Base-by-base conservation (phyloP, 2,329 filamentous ascomycete genomes). In the Mycosphaerelloides madeirae region DNA sequence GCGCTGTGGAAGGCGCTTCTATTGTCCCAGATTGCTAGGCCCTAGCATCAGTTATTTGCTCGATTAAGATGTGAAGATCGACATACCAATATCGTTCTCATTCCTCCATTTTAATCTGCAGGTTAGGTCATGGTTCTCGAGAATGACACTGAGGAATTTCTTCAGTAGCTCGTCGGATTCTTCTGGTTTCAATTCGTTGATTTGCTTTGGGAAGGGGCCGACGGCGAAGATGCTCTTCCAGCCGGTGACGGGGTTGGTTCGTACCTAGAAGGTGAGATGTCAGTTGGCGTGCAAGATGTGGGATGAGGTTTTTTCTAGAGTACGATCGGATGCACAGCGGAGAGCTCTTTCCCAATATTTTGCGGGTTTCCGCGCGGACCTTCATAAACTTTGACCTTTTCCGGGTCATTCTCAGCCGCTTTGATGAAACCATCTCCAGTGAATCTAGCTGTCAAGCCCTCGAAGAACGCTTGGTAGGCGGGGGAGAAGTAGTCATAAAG, bases 1-100 rank as follows among this genome's bases (percentile, higher is more conserved):
- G 79, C 80, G 29, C 74, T 75, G 52, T 81, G 79, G 61, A 77
- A 80, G 1, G 67, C 73, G 40, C 73, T 75, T 3, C 78, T 65
- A 48, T 84, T 85, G 57, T 85, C 81, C 81, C 81, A 85, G 52
- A 85, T 81, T 66, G 68, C 56, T 43, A 3, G 15, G 3, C 20
- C 25, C 13, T 7, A 32, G 31, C 6, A n/a, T 32, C 31, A 32
- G 13, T n/a, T 6, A n/a, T 16, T 6, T 32, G 6, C 31, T 5
- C 6, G 13, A 5, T 5, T n/a, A 32, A 32, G 15, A 32, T 6
- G 31, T 6, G 31, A 32, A 32, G 13, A 6, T 7, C 1, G 19
- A 41, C 65, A 57, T 51, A 69, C 68, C 58, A 56, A 74, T 63
- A 55, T 74, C 72, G 49, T 77, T 73, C 48, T 60, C 50, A 48